Evolutionary conservation across 1,139 yeast species (phyloP).

Genomic region (Trichomonascaceae sp.): DNA sequence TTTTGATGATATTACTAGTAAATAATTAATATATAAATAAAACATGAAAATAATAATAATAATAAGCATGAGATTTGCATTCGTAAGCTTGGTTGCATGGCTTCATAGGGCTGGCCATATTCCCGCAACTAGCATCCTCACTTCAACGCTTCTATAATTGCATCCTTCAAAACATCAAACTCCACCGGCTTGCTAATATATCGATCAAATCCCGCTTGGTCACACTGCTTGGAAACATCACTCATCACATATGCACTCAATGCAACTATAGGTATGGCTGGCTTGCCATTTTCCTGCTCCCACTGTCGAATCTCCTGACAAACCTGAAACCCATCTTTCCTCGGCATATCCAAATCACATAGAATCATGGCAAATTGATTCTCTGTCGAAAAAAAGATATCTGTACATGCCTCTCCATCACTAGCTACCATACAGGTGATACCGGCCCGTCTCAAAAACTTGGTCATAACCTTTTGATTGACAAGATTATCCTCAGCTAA

Average conservation of each 20-base stretch:
- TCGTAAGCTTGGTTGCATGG: no score
- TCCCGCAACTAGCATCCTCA: not conserved
- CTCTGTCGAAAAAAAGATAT: slow-evolving; percentile 36
- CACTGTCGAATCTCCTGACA: slow-evolving; percentile 70
- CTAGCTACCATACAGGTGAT: slow-evolving; percentile 68
- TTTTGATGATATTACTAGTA: not conserved
- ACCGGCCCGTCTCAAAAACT: slow-evolving; percentile 71
- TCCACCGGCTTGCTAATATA: slow-evolving; percentile 63
- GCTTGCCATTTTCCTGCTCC: slow-evolving; percentile 55
- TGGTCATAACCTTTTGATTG: slow-evolving; percentile 77
- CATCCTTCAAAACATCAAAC: slow-evolving; percentile 24
- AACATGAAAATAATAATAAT: not conserved
- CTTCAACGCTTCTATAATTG: slow-evolving; percentile 10
- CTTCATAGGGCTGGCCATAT: no score
- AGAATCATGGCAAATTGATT: slow-evolving; percentile 55
- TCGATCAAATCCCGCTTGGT: slow-evolving; percentile 72
- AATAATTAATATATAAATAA: not conserved
- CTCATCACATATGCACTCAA: slow-evolving; percentile 81
- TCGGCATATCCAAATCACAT: slow-evolving; percentile 84
- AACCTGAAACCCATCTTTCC: slow-evolving; percentile 79
- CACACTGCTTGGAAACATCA: slow-evolving; percentile 69
- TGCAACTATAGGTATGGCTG: slow-evolving; percentile 67
- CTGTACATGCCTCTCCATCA: slow-evolving; percentile 64
- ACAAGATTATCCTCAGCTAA: slow-evolving; percentile 87
- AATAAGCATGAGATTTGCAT: not conserved